phyloP scores from a whole-genome alignment of 176 grass and related monocot genomes.

The Oryza glumipatula region DNA sequence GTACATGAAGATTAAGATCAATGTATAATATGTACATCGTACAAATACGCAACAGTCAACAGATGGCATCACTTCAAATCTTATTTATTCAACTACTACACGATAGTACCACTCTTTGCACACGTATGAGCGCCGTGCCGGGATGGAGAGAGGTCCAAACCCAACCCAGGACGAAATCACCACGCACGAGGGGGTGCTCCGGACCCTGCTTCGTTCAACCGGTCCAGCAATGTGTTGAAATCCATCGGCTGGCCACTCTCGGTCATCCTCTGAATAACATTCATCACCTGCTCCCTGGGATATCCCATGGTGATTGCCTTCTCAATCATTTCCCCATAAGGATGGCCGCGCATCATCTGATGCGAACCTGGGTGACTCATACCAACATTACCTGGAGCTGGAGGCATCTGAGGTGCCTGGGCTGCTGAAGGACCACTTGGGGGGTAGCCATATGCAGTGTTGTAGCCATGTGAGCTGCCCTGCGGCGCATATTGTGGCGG shows the following conservation, averaged over 20 bases:
- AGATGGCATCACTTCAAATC: conserved; percentile 31
- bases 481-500: conserved; percentile 61
- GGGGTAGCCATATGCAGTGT: conserved; percentile 45
- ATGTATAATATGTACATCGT: conserved; percentile 51
- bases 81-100: conserved; percentile 52
- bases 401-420: conserved; percentile 46
- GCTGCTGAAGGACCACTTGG: conserved; percentile 38
- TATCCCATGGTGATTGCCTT: conserved; percentile 95
- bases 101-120: conserved; percentile 17
- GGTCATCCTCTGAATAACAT: conserved; percentile 62
- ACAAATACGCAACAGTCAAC: conserved; percentile 17
- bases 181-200: conserved; percentile 56
- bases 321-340: conserved; percentile 79
- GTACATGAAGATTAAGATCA: conserved; percentile 21
- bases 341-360: conserved; percentile 60
- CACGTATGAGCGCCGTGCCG: background rate
- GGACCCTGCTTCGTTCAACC: conserved; percentile 68
- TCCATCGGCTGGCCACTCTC: conserved; percentile 78
- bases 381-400: conserved; percentile 32
- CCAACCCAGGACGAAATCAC: conserved; percentile 42
- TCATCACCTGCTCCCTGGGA: conserved; percentile 71
- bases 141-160: background rate
- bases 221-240: conserved; percentile 88
- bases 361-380: conserved; percentile 39
- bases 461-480: conserved; percentile 56